Percentiles rank a stretch among this genome's conserved stretches.
Conservation (phyloP, 1,284 basidiomycete genomes). For the Cryptococcus jaspeensis region DNA sequence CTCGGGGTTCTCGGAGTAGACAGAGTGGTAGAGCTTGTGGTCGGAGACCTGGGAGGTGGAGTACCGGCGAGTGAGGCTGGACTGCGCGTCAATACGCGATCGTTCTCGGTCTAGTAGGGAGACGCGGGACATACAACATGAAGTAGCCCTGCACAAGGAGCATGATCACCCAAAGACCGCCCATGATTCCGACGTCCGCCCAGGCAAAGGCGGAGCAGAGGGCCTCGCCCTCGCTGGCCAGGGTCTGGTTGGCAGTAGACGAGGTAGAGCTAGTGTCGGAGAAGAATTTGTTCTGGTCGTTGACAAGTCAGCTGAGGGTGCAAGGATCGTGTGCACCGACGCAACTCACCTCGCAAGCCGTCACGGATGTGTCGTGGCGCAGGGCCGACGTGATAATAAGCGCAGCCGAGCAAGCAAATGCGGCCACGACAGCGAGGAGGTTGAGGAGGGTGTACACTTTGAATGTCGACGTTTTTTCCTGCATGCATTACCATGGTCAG, state of each 20-base stretch:
- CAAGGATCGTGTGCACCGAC: not conserved
- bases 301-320: not conserved
- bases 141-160: constrained; percentile 67
- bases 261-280: constrained; percentile 44
- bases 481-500: constrained; percentile 2
- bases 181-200: constrained; percentile 90
- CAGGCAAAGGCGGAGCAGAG: constrained; percentile 84
- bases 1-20: constrained; percentile 58
- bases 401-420: constrained; percentile 71
- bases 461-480: constrained; percentile 77
- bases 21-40: constrained; percentile 73
- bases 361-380: constrained; percentile 67
- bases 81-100: not conserved
- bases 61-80: constrained; percentile 69
- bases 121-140: constrained; percentile 29
- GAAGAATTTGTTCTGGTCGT: constrained; percentile 31
- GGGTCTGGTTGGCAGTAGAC: constrained; percentile 23
- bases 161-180: constrained; percentile 73
- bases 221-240: constrained; percentile 58
- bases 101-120: not conserved
- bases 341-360: constrained; percentile 60
- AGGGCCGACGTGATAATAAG: constrained; percentile 76
- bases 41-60: constrained; percentile 70
- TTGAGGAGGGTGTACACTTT: constrained; percentile 73
- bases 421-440: constrained; percentile 58